Base-by-base conservation (phyloP, 108 stramenopile genomes). In the Nitzschia putrida region DNA sequence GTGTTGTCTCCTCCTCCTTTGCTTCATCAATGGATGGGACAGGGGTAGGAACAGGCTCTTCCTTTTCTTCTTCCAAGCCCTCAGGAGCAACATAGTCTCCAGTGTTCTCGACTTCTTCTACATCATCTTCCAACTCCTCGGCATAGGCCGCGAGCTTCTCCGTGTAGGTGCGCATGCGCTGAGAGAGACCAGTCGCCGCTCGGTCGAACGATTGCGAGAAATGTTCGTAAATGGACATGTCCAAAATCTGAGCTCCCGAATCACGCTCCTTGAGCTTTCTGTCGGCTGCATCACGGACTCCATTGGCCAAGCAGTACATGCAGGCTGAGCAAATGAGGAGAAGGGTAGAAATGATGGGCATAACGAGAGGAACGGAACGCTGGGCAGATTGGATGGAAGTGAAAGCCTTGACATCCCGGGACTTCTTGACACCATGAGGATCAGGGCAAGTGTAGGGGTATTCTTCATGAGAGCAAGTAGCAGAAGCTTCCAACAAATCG, bases 381-480 rank as follows among this genome's bases (percentile, higher is more conserved):
- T 66, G 24, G 66, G 37, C 7, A 8, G 66, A 54, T 29, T 66
- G 51, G 6, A 51, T 51, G 20, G 52, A 54, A 13, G 52, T 66
- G 52, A 54, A 53, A n/a, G 53, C 22, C 37, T 39, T 39, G 20
- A 37, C 20, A 41, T 53, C 51, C 4, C 66, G 66, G 11, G 61
- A 44, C 9, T 25, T 12, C 71, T 72, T 72, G 22, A 47, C 63
- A 21, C 71, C 63, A 34, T 64, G 53, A n/a, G 71, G 71, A 26
- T 72, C 71, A 7, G 71, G 71, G 42, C 71, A 72, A 12, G 42
- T 24, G 14, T 44, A 42, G 11, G 71, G 63, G 54, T 72, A 64
- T 50, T 72, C 71, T 14, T 49, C 21, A 20, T 53, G 61, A 21
- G 60, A 63, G 63, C 71, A 72, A 8, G 63, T 18, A 24, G 41